A percentile compares a stretch with the other conserved stretches of the same genome.
phyloP scores from a whole-genome alignment of 352 stramenopile genomes.

The Globisporangium mamillatum region DNA sequence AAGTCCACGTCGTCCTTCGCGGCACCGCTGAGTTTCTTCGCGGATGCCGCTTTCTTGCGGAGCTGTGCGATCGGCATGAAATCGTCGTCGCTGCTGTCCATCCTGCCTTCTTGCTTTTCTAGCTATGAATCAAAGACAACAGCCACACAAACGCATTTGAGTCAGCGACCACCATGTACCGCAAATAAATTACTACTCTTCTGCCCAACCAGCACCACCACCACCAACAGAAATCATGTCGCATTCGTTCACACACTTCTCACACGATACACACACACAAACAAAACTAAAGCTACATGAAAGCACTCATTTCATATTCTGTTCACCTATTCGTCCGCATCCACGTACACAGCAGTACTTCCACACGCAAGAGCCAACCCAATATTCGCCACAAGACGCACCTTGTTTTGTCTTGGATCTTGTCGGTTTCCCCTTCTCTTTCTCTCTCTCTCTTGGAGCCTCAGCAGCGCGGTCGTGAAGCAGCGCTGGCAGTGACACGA shows the following conservation, averaged over 20 bases:
- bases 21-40: constrained; percentile 23
- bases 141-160: constrained; percentile 5
- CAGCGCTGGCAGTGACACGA: background rate
- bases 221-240: constrained; percentile 4
- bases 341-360: too few relatives aligned
- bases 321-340: background rate
- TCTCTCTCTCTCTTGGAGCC: background rate
- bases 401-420: constrained; percentile 4
- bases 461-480: constrained; percentile 1
- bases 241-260: background rate
- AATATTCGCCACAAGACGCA: background rate
- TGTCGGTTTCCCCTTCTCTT: constrained; percentile 6
- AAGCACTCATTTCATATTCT: background rate
- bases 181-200: background rate
- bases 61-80: constrained; percentile 68
- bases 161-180: background rate
- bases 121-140: constrained; percentile 4
- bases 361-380: background rate
- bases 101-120: constrained; percentile 8
- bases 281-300: background rate
- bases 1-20: constrained; percentile 20
- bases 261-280: background rate
- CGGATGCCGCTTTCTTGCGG: constrained; percentile 38
- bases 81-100: constrained; percentile 81
- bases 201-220: background rate